Conservation (phyloP, 495 filamentous ascomycete species). For the Melanomma pulvis-pyrius region DNA sequence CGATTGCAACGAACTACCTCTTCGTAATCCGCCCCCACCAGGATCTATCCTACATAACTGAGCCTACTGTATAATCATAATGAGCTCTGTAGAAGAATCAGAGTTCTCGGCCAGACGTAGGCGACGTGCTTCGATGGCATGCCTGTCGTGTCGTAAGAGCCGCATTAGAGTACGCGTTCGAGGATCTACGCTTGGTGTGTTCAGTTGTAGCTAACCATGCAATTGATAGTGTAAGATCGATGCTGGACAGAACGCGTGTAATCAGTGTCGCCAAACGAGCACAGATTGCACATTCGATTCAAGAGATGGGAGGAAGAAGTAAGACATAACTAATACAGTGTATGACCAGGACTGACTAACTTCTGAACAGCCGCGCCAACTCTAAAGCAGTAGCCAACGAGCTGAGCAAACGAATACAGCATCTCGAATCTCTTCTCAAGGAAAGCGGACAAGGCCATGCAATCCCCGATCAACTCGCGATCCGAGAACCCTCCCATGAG, state of each 20-base stretch:
- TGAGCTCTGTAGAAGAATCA: conserved; percentile 9
- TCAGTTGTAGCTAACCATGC: not conserved
- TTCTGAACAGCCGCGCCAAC: conserved; percentile 9
- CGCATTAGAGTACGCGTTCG: conserved; percentile 12
- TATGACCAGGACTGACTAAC: not conserved
- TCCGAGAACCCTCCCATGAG: not conserved
- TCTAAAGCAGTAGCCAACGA: conserved; percentile 25
- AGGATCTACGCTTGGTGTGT: not conserved
- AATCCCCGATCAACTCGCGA: not conserved
- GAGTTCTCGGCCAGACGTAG: conserved; percentile 21
- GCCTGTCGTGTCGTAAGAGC: conserved; percentile 21
- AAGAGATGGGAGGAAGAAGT: conserved; percentile 20
- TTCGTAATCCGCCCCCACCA: conserved; percentile 3
- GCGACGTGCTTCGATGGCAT: conserved; percentile 19
- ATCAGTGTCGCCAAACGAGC: conserved; percentile 8
- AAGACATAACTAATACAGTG: not conserved
- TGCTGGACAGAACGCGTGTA: conserved; percentile 13
- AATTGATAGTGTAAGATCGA: conserved; percentile 9
- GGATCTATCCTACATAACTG: not conserved
- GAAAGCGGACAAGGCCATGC: conserved; percentile 17
- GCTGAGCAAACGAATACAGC: conserved; percentile 21
- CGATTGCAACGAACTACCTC: conserved; percentile 1
- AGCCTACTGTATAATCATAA: not conserved
- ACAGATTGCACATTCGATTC: conserved; percentile 14
- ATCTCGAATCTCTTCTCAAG: conserved; percentile 12